A percentile compares a stretch with the other conserved stretches of the same genome.
Conservation (phyloP, 768 basidiomycete species). For the Boletus rubroflammeus region DNA sequence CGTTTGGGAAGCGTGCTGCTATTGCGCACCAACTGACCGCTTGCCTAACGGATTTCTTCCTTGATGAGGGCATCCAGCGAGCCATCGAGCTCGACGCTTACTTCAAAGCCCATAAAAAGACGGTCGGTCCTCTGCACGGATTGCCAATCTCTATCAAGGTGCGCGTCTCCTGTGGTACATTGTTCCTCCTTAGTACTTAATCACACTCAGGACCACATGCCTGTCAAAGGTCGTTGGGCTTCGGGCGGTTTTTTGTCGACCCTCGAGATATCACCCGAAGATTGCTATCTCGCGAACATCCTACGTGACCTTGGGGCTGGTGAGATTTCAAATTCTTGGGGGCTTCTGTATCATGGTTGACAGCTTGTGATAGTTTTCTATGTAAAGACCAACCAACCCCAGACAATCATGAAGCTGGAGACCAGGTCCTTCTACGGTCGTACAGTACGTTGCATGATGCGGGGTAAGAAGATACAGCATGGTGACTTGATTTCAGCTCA, state of each 20-base stretch:
- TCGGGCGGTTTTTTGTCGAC: slow-evolving; percentile 34
- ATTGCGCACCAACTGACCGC: slow-evolving; percentile 46
- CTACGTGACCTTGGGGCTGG: slow-evolving; percentile 43
- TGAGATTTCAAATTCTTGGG: slow-evolving; percentile 4
- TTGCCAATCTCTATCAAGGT: slow-evolving; percentile 41
- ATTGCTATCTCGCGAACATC: slow-evolving; percentile 32
- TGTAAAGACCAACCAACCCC: slow-evolving; percentile 42
- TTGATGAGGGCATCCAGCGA: slow-evolving; percentile 38
- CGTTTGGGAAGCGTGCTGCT: slow-evolving; percentile 49
- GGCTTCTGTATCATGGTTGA: slow-evolving; percentile 4
- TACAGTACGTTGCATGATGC: slow-evolving; percentile 14
- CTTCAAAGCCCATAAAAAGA: slow-evolving; percentile 35
- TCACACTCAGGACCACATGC: slow-evolving; percentile 34
- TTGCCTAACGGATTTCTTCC: slow-evolving; percentile 43
- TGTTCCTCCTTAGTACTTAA: not conserved
- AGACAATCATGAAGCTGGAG: slow-evolving; percentile 40
- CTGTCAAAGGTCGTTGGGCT: slow-evolving; percentile 39
- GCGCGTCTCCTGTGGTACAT: not conserved
- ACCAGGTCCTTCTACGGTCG: slow-evolving; percentile 33
- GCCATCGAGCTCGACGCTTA: slow-evolving; percentile 43
- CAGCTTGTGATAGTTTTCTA: slow-evolving; percentile 35
- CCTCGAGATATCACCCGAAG: slow-evolving; percentile 23
- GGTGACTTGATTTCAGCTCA: slow-evolving; percentile 29
- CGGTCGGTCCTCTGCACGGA: slow-evolving; percentile 44
- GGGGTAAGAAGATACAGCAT: accelerated